Base-by-base conservation (phyloP, 1,139 yeast genomes). In the Kodamaea sp. region DNA sequence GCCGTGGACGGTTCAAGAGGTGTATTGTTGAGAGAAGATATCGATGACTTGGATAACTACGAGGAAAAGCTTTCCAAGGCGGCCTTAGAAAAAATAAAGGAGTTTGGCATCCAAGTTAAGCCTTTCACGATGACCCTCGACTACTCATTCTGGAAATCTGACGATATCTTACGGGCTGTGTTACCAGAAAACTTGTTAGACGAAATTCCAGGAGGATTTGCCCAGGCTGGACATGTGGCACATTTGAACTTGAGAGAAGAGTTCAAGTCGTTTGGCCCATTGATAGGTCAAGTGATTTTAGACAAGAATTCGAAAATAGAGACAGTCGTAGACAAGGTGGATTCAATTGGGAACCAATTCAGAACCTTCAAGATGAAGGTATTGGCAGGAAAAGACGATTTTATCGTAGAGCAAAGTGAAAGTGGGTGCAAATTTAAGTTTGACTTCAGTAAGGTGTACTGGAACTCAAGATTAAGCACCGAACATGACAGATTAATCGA, bases 191-290 rank as follows among this genome's bases (percentile, higher is more conserved):
- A 80, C 13, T 62, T 81, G 15, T 62, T 78, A 12, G 81, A 76
- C 28, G 96, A 88, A 38, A 70, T 85, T 5, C 99, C 98, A 0
- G 73, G 92, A 1, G 95, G 97, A 0, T 94, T 86, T 58, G 87
- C 98, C 1, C 80, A 83, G 32, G 95, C 95, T 0, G 99, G 99
- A 0, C 98, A 94, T 61, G 78, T 94, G 35, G 98, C 98, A 0
- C 99, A 94, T 59, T 61, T 94, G 51, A 94, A 94, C 51, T 63
- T 94, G 31, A 71, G 92, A 29, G 86, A 83, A 27, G 95, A 87
- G 51, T 92, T 83, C 60, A 80, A 89, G 53, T 95, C 95, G 1
- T 92, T 73, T 54, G 90, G 87, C 31, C 47, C 64, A 4, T 58
- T 94, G 19, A 92, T 94, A 42, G 99, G 98, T 0, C 88, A 89